Conservation (phyloP, 2,329 filamentous ascomycete species). For the Chalaropsis thielavioides region DNA sequence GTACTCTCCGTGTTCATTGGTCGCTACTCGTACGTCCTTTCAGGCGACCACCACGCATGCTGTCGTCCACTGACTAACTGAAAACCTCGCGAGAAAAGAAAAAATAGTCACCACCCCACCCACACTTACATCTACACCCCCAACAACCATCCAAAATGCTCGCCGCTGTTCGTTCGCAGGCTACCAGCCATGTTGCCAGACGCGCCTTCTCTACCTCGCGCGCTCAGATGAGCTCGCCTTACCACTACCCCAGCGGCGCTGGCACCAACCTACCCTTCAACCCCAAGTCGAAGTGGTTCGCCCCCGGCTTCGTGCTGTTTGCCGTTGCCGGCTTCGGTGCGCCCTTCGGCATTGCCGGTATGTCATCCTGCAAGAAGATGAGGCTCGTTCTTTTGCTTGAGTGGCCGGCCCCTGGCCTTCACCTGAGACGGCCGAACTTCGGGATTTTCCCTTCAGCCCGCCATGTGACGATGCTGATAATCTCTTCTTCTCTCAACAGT, state of each 20-base stretch:
- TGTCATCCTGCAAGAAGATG: conserved; percentile 23
- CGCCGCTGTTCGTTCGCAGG: conserved; percentile 48
- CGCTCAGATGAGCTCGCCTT: conserved; percentile 70
- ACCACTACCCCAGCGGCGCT: conserved; percentile 96
- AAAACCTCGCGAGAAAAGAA: background rate
- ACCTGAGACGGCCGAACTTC: background rate
- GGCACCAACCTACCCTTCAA: conserved; percentile 96
- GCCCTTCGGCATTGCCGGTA: conserved; percentile 50
- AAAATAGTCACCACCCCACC: conserved; percentile 25
- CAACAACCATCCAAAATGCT: conserved; percentile 52
- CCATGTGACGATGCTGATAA: background rate
- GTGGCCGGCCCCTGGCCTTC: background rate
- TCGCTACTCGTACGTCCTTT: background rate
- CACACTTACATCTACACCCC: background rate
- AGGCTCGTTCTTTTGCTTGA: background rate
- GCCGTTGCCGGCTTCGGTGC: conserved; percentile 39
- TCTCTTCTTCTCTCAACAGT: conserved; percentile 24
- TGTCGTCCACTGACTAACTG: background rate
- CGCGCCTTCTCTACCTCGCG: conserved; percentile 91
- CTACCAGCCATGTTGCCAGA: conserved; percentile 53
- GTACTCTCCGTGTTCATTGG: too few relatives aligned
- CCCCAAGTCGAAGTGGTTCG: conserved; percentile 77
- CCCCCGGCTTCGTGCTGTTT: conserved; percentile 68
- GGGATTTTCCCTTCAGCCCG: background rate
- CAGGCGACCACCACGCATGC: background rate